Conservation (phyloP, 2,329 filamentous ascomycete species). For the Boeremia lycopersici region DNA sequence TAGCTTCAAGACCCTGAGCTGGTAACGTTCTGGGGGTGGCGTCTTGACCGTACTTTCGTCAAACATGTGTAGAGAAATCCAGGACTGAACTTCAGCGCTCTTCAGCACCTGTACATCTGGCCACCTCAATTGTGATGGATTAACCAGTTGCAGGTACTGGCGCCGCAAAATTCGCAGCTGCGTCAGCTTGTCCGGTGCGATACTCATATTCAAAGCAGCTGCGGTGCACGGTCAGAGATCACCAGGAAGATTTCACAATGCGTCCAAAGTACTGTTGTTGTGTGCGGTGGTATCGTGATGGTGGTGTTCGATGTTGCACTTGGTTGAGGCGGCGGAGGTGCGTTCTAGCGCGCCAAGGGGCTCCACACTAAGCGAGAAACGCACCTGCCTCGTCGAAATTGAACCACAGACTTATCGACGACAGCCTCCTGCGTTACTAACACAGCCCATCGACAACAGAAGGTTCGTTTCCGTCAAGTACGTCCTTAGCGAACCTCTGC, state of each 20-base stretch:
- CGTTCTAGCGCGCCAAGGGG: constrained; percentile 11
- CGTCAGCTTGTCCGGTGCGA: constrained; percentile 14
- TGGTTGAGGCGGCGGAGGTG: background rate
- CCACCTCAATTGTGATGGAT: constrained; percentile 65
- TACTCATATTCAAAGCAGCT: constrained; percentile 19
- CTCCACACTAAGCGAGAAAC: constrained; percentile 16
- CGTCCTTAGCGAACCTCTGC: constrained; percentile 23
- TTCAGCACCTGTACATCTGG: constrained; percentile 66
- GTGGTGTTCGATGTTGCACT: constrained; percentile 1
- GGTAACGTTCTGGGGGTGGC: constrained; percentile 72
- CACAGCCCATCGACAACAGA: constrained; percentile 33
- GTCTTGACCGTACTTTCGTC: constrained; percentile 60
- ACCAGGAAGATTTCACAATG: background rate
- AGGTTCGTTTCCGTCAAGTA: constrained; percentile 46
- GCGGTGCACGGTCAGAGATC: background rate
- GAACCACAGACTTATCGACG: constrained; percentile 14
- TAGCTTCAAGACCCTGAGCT: constrained; percentile 73
- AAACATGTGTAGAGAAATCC: constrained; percentile 72
- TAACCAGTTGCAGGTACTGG: constrained; percentile 80
- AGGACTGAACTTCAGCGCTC: constrained; percentile 66
- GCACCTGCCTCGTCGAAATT: constrained; percentile 12
- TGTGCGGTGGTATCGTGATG: background rate
- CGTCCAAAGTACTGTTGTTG: background rate
- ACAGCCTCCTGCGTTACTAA: constrained; percentile 28
- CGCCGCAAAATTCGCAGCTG: constrained; percentile 60